These are phyloP conservation scores for Melanogaster broomeanus DNA, from an alignment of 768 basidiomycete species.

Conservation along the genomic window DNA sequence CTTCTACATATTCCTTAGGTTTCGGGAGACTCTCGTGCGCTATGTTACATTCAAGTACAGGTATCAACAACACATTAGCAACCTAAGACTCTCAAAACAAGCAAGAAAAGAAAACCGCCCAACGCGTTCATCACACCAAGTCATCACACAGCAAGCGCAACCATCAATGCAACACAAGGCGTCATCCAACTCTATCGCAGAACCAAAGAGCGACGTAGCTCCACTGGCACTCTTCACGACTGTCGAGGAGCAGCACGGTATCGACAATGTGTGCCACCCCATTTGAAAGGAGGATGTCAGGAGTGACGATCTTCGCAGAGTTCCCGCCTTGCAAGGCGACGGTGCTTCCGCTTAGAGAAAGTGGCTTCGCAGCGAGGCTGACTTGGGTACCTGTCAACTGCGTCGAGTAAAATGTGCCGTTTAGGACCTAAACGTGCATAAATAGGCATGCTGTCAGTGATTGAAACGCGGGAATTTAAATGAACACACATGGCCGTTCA, in stretches of 20 bases:
- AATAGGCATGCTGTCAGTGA: neutral
- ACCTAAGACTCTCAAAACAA: too few species aligned
- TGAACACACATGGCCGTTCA: neutral
- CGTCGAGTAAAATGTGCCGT: conserved; percentile 1
- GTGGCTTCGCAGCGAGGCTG: conserved; percentile 42
- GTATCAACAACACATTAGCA: too few species aligned
- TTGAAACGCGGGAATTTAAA: neutral
- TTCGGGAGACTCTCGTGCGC: too few species aligned
- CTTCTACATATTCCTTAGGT: too few species aligned
- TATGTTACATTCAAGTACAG: too few species aligned
- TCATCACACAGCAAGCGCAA: too few species aligned
- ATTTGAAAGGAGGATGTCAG: conserved; percentile 59
- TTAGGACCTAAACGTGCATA: neutral
- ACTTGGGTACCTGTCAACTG: neutral
- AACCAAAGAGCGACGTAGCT: neutral
- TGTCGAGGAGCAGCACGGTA: conserved; percentile 38
- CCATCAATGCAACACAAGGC: neutral
- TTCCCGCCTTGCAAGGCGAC: conserved; percentile 43
- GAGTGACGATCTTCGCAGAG: conserved; percentile 52
- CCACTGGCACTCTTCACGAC: neutral
- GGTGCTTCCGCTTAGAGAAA: conserved; percentile 52
- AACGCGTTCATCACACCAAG: too few species aligned
- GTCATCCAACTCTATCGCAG: neutral
- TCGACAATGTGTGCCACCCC: conserved; percentile 68
- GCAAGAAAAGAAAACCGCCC: too few species aligned